A percentile compares a stretch with the other conserved stretches of the same genome.
Evolutionary conservation across 768 basidiomycete species (phyloP).

Genomic region (Lactarius sanguifluus): DNA sequence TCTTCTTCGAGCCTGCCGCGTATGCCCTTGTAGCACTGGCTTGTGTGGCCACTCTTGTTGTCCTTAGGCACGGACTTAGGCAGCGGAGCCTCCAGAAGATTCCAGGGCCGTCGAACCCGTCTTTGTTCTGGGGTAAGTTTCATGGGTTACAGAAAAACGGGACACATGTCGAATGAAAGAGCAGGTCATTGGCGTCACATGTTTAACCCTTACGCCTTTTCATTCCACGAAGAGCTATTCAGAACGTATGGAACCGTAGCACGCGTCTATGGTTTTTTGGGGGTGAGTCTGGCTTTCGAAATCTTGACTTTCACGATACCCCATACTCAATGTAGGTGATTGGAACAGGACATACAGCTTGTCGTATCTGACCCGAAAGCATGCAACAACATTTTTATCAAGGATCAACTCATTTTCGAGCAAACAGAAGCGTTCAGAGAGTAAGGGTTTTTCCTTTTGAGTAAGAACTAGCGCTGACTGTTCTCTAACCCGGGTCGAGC

Average conservation of each 20-base stretch:
- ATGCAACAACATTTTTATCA: neutral
- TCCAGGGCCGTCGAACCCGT: neutral
- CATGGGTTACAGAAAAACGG: too few species aligned
- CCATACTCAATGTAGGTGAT: neutral
- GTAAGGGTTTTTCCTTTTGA: constrained; percentile 12
- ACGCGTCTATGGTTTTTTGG: neutral
- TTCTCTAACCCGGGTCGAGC: neutral
- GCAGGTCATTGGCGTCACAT: neutral
- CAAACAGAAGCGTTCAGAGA: constrained; percentile 14
- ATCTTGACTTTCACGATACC: neutral
- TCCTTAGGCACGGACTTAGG: neutral
- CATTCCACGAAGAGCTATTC: neutral
- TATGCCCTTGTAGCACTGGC: neutral
- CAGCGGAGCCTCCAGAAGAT: neutral
- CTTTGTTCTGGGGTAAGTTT: neutral
- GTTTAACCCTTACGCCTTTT: neutral
- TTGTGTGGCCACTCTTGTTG: neutral
- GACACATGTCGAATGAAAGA: neutral
- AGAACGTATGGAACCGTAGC: neutral
- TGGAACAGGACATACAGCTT: constrained; percentile 13
- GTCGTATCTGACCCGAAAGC: constrained; percentile 16
- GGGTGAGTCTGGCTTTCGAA: neutral
- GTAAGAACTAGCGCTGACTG: neutral
- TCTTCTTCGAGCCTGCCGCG: neutral
- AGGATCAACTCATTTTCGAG: neutral